A percentile compares a stretch with the other conserved stretches of the same genome.
These are phyloP conservation scores for Penicillium crystallinum DNA, from an alignment of 495 filamentous ascomycete genomes.

Conservation along the genomic window DNA sequence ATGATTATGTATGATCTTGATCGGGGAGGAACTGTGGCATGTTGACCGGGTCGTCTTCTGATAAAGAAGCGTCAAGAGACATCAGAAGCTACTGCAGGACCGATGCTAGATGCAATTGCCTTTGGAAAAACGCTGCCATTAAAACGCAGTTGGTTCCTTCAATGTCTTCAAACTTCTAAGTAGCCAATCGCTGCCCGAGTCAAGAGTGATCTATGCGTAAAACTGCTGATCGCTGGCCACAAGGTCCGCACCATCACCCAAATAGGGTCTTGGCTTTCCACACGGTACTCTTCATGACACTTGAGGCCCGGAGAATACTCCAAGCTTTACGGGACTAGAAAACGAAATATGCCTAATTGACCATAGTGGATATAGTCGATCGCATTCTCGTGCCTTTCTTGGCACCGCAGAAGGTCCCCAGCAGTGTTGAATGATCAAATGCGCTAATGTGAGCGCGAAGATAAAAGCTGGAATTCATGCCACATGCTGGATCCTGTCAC, in stretches of 20 bases:
- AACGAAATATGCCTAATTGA: not conserved
- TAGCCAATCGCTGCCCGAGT: not conserved
- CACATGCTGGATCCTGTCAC: not conserved
- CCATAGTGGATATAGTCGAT: not conserved
- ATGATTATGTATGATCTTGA: too few relatives aligned
- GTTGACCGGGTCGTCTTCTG: too few relatives aligned
- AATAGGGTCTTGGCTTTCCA: not conserved
- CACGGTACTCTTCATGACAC: not conserved
- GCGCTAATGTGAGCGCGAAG: not conserved
- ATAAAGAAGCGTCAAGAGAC: too few relatives aligned
- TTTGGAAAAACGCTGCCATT: too few relatives aligned
- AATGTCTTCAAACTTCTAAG: not conserved
- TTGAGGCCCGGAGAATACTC: not conserved
- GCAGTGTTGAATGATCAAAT: not conserved
- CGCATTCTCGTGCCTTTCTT: not conserved
- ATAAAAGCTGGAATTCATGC: not conserved
- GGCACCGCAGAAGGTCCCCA: slow-evolving; percentile 5
- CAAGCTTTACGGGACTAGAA: not conserved
- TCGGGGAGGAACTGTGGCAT: too few relatives aligned
- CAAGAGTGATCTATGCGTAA: not conserved
- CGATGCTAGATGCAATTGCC: too few relatives aligned
- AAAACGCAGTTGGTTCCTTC: not conserved
- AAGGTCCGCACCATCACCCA: not conserved
- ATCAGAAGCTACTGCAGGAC: too few relatives aligned
- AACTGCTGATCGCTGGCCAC: not conserved